Evolutionary conservation across 495 filamentous ascomycete species (phyloP).

Genomic region (Talaromyces thailandensis): DNA sequence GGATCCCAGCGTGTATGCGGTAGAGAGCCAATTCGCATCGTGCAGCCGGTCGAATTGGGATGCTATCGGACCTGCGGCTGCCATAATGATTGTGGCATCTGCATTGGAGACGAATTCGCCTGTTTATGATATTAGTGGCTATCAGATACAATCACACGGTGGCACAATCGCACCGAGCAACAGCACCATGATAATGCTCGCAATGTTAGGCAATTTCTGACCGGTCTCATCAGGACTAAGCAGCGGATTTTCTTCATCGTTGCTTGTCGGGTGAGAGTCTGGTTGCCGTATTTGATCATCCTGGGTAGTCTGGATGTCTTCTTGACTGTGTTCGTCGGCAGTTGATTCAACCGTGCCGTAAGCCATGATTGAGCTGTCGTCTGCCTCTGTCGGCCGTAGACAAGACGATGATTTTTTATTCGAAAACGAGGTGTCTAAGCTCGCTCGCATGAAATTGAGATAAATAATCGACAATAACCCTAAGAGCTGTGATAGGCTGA

Average conservation of each 20-base stretch:
- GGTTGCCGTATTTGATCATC: background rate
- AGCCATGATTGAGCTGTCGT: background rate
- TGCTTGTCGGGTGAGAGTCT: background rate
- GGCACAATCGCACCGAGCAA: constrained; percentile 20
- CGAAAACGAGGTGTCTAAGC: background rate
- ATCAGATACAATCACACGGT: background rate
- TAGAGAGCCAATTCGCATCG: constrained; percentile 59
- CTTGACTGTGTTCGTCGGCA: background rate
- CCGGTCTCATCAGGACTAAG: background rate
- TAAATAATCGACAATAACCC: background rate
- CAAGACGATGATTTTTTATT: background rate
- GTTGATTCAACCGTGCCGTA: background rate
- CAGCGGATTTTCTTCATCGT: background rate
- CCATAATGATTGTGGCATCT: constrained; percentile 54
- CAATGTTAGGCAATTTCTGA: constrained; percentile 13
- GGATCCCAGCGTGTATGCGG: constrained; percentile 50
- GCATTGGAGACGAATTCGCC: constrained; percentile 58
- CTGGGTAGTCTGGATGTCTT: background rate
- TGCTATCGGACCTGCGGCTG: constrained; percentile 51
- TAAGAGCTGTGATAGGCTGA: background rate
- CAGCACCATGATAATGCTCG: constrained; percentile 26
- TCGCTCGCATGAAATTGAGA: background rate
- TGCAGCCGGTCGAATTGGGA: constrained; percentile 56
- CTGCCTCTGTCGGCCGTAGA: too few relatives aligned
- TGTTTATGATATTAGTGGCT: constrained; percentile 12